Evolutionary conservation across 768 basidiomycete genomes (phyloP), one percentile per base, ranked within the genome.

Genomic region (Kwoniella bestiolae): DNA sequence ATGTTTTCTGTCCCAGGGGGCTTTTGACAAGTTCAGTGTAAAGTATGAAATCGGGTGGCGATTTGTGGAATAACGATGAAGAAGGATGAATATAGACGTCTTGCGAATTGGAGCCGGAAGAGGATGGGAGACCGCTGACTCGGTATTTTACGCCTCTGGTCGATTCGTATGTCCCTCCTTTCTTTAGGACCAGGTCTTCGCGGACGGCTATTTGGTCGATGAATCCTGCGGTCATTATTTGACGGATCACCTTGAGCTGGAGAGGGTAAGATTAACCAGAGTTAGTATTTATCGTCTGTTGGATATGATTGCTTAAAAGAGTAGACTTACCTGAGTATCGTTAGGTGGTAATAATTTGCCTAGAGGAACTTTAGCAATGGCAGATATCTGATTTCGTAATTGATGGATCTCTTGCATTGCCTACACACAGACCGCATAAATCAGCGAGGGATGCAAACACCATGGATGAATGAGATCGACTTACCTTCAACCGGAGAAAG

Each of bases 371-470:
- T 90, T 90, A 4, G 95, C 91, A 49, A 98, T 94, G 63, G 86
- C 86, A 72, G 87, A 90, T 62, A 99, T 89, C 75, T 99, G 96
- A 0, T 87, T 85, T 35, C 94, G 87, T 4, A 99, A 85, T 78
- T 98, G 97, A 80, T 94, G 96, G 35, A 96, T 95, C 83, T 99
- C 96, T 82, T 96, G 91, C 94, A 99, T 98, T 0, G 93, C 91
- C 94, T 97, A 63, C 5, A 52, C 4, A 4, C 6, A 21, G 28
- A 29, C 11, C 31, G 4, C 8, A 11, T 41, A 41, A 14, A 11
- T 49, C 46, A 60, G 29, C 45, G 35, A 56, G 4, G 49, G 53
- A 32, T 56, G 18, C 5, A n/a, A n/a, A n/a, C n/a, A n/a, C n/a
- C n/a, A 34, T 56, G 53, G 12, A 45, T 55, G 50, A 35, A 50